These are phyloP conservation scores for Dioszegia hungarica DNA, from an alignment of 768 basidiomycete genomes.

Conservation along the genomic window DNA sequence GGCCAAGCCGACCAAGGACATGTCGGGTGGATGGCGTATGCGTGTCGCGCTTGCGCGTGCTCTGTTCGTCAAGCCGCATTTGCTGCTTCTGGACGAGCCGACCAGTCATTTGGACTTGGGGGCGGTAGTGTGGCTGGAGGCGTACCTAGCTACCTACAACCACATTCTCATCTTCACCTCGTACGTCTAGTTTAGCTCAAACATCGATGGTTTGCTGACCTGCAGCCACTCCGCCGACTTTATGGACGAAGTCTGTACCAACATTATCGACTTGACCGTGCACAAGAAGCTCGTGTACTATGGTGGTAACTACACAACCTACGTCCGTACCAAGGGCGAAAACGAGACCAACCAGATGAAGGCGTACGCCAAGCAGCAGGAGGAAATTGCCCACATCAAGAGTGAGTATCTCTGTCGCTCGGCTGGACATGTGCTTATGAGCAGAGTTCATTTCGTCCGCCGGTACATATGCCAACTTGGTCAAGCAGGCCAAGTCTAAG, in stretches of 20 bases:
- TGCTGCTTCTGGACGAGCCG: constrained; percentile 83
- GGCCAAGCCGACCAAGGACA: constrained; percentile 93
- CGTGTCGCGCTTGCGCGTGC: constrained; percentile 93
- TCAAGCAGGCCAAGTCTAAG: constrained; percentile 98
- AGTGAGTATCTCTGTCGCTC: constrained; percentile 55
- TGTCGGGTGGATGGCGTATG: constrained; percentile 99
- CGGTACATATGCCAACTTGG: constrained; percentile 98
- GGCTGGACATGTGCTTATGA: neutral
- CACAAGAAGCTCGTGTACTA: constrained; percentile 91
- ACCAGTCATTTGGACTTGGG: constrained; percentile 80
- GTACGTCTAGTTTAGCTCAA: constrained; percentile 21
- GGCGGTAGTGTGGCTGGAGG: constrained; percentile 97
- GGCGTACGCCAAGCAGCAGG: constrained; percentile 96
- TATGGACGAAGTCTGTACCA: constrained; percentile 94
- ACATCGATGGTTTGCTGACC: too few species aligned
- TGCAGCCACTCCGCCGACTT: constrained; percentile 88
- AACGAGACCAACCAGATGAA: constrained; percentile 99
- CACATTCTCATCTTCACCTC: constrained; percentile 70
- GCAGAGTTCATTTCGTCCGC: constrained; percentile 95
- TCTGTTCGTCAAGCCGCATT: constrained; percentile 91
- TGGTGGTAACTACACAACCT: constrained; percentile 93
- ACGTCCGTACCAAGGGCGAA: constrained; percentile 90
- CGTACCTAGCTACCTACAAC: constrained; percentile 95
- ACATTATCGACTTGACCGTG: constrained; percentile 90
- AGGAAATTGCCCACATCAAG: constrained; percentile 97